Base-by-base conservation (phyloP, 1,284 basidiomycete genomes). In the Jaminaea rosea region DNA sequence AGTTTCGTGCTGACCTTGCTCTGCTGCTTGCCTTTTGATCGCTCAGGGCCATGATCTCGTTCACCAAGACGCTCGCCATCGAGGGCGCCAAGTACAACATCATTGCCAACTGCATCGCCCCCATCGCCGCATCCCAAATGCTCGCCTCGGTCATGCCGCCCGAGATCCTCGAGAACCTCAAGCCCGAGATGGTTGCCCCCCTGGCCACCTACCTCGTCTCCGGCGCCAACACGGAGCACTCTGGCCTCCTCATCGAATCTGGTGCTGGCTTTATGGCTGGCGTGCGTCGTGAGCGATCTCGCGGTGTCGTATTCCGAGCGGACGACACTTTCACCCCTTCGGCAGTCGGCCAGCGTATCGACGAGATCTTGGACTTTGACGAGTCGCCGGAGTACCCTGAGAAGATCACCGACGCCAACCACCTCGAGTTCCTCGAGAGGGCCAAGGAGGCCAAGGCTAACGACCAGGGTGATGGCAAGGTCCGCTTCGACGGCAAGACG, bases 31-130 rank as follows among this genome's bases (percentile, higher is more conserved):
- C 79, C 90, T 91, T 87, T n/a, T n/a, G n/a, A n/a, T n/a, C n/a
- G n/a, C n/a, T n/a, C n/a, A n/a, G n/a, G n/a, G 88, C 63, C 46
- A 65, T 72, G 54, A 62, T 70, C 42, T 62, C 65, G 83, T 69
- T 97, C 77, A 88, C 91, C 26, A 91, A 90, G 75, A 91, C 93
- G 1, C 82, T 99, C 24, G 89, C 60, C 44, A 63, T 64, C 44
- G 89, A 96, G 75, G 92, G 92, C 44, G 84, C 80, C 44, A 94
- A 96, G 77, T 94, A 97, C 77, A 84, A 85, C 73, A 97, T 99
- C 74, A 83, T 84, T 67, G 82, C 85, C 13, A 87, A 86, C 60
- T 86, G 81, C 21, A 87, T 99, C 61, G 92, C 88, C 6, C 94
- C 93, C 5, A 87, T 93, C 63, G 91, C 91, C 26, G 91, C 91